Evolutionary conservation across 1,284 basidiomycete genomes (phyloP).

Genomic region (Anthracocystis panici-leucophaei): DNA sequence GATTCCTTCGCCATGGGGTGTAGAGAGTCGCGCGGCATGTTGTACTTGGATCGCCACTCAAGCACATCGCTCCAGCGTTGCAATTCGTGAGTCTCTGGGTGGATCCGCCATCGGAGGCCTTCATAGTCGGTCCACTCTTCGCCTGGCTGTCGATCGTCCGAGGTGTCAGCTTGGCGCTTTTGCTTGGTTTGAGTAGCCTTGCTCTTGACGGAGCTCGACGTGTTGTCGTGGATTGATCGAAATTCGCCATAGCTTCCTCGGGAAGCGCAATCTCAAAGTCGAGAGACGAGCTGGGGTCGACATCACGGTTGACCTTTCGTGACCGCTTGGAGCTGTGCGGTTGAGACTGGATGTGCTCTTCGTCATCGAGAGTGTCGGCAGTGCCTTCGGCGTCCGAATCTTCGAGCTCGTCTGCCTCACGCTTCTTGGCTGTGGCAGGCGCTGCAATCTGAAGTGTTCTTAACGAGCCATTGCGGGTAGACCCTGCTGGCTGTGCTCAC

Average conservation of each 20-base stretch:
- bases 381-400: slow-evolving; percentile 24
- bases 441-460: slow-evolving; percentile 8
- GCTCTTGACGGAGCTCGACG: not conserved
- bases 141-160: slow-evolving; percentile 57
- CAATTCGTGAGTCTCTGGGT: slow-evolving; percentile 53
- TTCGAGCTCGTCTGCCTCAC: slow-evolving; percentile 44
- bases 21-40: slow-evolving; percentile 60
- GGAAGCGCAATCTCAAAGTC: slow-evolving; percentile 37
- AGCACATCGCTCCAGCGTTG: slow-evolving; percentile 48
- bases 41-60: slow-evolving; percentile 61
- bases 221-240: slow-evolving; percentile 17
- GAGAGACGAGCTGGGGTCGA: slow-evolving; percentile 30
- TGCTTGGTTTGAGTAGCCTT: not conserved
- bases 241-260: slow-evolving; percentile 40
- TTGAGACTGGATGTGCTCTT: slow-evolving; percentile 17
- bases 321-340: slow-evolving; percentile 29
- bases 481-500: not conserved
- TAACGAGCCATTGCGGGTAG: not conserved
- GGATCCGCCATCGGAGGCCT: slow-evolving; percentile 62
- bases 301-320: slow-evolving; percentile 17
- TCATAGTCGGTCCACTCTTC: slow-evolving; percentile 64
- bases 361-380: slow-evolving; percentile 13
- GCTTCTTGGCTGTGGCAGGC: slow-evolving; percentile 41
- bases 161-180: slow-evolving; percentile 57
- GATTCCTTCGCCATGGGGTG: slow-evolving; percentile 60